These are phyloP conservation scores for Aspergillus conjunctus DNA, from an alignment of 495 filamentous ascomycete species.

Conservation along the genomic window DNA sequence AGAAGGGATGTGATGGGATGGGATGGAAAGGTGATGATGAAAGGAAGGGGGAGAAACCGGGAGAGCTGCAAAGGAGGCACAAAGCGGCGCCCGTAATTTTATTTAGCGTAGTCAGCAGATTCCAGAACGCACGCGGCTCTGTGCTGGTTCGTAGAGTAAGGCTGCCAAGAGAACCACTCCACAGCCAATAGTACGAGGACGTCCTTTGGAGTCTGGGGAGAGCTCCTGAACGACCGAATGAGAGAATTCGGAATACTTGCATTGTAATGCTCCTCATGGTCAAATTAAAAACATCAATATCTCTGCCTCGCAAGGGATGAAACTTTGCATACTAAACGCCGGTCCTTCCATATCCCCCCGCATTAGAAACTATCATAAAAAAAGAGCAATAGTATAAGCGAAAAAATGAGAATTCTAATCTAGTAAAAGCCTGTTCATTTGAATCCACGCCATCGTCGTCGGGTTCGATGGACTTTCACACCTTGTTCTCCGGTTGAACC, in stretches of 20 bases:
- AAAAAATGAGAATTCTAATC: constrained; percentile 6
- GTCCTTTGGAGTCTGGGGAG: no score
- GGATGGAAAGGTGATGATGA: constrained; percentile 29
- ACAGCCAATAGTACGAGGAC: background rate
- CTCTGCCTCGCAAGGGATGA: constrained; percentile 6
- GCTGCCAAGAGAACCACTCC: constrained; percentile 14
- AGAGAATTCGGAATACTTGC: no score
- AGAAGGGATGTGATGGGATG: constrained; percentile 21
- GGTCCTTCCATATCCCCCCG: constrained; percentile 1
- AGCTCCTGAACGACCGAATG: no score
- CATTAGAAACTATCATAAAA: constrained; percentile 8
- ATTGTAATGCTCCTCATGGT: no score
- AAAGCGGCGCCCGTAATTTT: constrained; percentile 1
- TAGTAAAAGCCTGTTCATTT: constrained; percentile 21
- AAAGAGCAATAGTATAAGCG: constrained; percentile 16
- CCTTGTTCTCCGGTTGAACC: constrained; percentile 14
- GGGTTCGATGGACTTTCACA: constrained; percentile 42
- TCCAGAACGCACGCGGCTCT: constrained; percentile 28
- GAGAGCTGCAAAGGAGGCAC: constrained; percentile 4
- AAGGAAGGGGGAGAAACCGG: constrained; percentile 29
- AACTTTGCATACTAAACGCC: constrained; percentile 15
- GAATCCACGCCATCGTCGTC: constrained; percentile 43
- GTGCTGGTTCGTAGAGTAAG: constrained; percentile 7
- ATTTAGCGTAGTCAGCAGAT: constrained; percentile 18
- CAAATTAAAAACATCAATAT: background rate